Evolutionary conservation across 2,329 filamentous ascomycete genomes (phyloP), one percentile per base, ranked within the genome.

Genomic region (Colletotrichum sp.): DNA sequence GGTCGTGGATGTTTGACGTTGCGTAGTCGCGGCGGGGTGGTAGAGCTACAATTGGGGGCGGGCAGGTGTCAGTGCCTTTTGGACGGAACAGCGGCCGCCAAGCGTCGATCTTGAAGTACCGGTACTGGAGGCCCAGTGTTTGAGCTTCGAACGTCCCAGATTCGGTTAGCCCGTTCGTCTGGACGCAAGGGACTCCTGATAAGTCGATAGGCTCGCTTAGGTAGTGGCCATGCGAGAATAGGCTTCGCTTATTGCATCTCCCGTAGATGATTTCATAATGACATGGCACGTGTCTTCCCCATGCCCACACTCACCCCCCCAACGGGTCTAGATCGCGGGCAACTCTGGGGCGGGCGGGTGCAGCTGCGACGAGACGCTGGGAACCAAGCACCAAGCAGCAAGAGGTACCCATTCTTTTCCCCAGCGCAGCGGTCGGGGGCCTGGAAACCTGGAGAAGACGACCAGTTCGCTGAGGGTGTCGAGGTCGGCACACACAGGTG

Each of bases 11-110:
- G 74, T 69, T 65, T 64, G 32, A 69, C 73, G 44, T 68, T 76
- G 74, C 70, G 71, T 52, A 66, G 74, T 71, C 74, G 73, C 49
- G 64, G 74, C 70, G 74, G 74, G 74, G 74, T 73, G 70, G 73
- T 76, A 76, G 74, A 69, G 70, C n/a, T 65, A 76, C 74, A 74
- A 69, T 10, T 18, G 64, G 59, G 21, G 18, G 44, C 26, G 28
- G 65, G 70, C 34, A 16, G 21, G 10, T 49, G 44, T 65, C 36
- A 52, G 70, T 60, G 55, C 57, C 28, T 39, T 28, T 36, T 49
- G 44, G 65, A 32, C 44, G 34, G 49, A 52, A 39, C 52, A 13
- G 32, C 15, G 44, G 34, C 32, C 57, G 64, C 73, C 64, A 76
- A 65, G 65, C 44, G 71, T 34, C 55, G 70, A 68, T 76, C 70